Evolutionary conservation across 129 eudicot species (phyloP), one percentile per base, ranked within the genome.

Genomic region (Pittosporum tobira): DNA sequence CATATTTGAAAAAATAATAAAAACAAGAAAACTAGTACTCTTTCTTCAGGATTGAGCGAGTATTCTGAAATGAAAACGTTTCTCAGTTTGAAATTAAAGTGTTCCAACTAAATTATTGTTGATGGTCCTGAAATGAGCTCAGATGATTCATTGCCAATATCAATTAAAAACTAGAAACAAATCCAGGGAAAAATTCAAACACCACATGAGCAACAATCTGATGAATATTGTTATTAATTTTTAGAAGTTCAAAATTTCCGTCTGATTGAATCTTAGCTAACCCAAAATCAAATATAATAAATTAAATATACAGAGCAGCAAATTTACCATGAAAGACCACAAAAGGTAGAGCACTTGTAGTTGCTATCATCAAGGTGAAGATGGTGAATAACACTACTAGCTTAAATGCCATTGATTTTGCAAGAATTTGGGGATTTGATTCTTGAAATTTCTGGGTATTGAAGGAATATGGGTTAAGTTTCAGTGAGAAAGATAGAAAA

Each of bases 301-400:
- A 40, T 24, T 30, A 42, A 70, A 4, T 6, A 34, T 15, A 29
- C 15, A 38, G 37, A 20, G 3, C 3, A 45, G 57, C 9, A 56
- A 54, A 48, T 64, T 48, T 74, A 86, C 95, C 95, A 77, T 87
- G 95, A 64, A 87, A 87, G 76, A 87, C 81, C 30, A 87, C 95
- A 74, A 87, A 87, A 58, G 95, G 95, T 48, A 87, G 53, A 38
- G 91, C 61, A 64, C 57, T 48, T 42, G 82, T 60, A 57, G 69
- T 36, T 18, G 69, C 38, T 57, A 80, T 74, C 57, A 79, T 19
- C 52, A 77, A 67, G 30, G 60, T 57, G 59, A 85, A 65, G 31
- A 71, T 10, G 9, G 18, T 49, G 13, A 42, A 8, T 21, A 58
- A 38, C n/a, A n/a, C n/a, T n/a, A n/a, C n/a, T 62, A 30, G 19